These are phyloP conservation scores for Russula compacta DNA, from an alignment of 768 basidiomycete species.

Conservation along the genomic window DNA sequence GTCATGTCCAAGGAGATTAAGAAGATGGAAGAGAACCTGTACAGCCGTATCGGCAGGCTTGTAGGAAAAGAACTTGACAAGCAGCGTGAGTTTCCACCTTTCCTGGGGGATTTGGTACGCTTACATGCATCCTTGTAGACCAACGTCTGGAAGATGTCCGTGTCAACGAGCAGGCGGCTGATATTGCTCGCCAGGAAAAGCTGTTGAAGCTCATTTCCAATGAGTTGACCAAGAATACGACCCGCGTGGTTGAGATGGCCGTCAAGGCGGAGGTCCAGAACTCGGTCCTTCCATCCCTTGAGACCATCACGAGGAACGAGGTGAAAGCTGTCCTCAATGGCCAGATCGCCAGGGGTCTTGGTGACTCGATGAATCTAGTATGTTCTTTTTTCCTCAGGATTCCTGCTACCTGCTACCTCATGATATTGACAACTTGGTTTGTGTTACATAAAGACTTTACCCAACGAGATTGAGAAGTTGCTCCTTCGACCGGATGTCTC, in stretches of 20 bases:
- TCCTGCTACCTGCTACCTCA: neutral
- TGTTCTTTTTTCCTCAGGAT: constrained; percentile 17
- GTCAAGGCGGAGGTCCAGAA: constrained; percentile 79
- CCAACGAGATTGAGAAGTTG: constrained; percentile 70
- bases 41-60: constrained; percentile 65
- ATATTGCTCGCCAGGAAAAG: constrained; percentile 80
- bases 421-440: constrained; percentile 3
- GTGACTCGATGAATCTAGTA: constrained; percentile 68
- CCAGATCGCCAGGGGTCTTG: constrained; percentile 65
- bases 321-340: constrained; percentile 70
- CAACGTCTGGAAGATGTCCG: constrained; percentile 79
- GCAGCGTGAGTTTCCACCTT: constrained; percentile 51
- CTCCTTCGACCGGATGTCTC: constrained; percentile 70
- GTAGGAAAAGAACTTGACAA: constrained; percentile 85
- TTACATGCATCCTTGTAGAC: constrained; percentile 37
- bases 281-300: constrained; percentile 74
- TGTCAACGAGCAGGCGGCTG: constrained; percentile 66
- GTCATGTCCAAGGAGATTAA: constrained; percentile 67
- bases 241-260: constrained; percentile 81
- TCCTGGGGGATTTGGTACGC: constrained; percentile 3
- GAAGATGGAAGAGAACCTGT: constrained; percentile 74
- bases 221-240: constrained; percentile 80
- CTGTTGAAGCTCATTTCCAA: constrained; percentile 83
- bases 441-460: constrained; percentile 46
- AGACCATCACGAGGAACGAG: constrained; percentile 73